A percentile compares a stretch with the other conserved stretches of the same genome.
These are phyloP conservation scores for Rhynchospora breviuscula DNA, from an alignment of 176 grass and related monocot species.

Conservation along the genomic window DNA sequence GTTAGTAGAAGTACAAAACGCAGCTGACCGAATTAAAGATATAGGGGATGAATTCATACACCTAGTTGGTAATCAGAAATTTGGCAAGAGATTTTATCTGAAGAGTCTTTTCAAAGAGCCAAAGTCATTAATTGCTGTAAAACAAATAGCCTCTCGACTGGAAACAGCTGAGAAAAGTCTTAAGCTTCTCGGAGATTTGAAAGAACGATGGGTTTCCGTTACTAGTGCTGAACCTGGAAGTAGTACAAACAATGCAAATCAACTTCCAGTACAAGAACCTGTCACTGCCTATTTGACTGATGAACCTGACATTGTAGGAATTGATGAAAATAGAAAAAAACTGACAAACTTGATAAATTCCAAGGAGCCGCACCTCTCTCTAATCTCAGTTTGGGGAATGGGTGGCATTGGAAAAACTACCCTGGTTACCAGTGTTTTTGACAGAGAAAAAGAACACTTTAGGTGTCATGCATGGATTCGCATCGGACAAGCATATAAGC, in stretches of 20 bases:
- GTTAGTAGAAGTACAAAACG: slow-evolving; percentile 16
- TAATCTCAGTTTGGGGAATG: slow-evolving; percentile 39
- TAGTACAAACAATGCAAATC: background rate
- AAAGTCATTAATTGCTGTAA: background rate
- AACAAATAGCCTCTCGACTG: slow-evolving; percentile 22
- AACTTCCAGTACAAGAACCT: background rate
- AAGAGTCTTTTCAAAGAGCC: background rate
- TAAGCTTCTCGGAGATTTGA: background rate
- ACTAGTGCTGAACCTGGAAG: background rate
- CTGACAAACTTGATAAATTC: slow-evolving; percentile 10
- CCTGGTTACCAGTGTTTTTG: slow-evolving; percentile 8
- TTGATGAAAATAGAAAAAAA: background rate
- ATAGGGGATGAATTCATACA: slow-evolving; percentile 36
- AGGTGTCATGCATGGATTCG: slow-evolving; percentile 14
- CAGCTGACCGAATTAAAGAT: slow-evolving; percentile 33
- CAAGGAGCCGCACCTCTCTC: background rate
- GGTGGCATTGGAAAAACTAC: slow-evolving; percentile 32
- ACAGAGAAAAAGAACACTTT: slow-evolving; percentile 5
- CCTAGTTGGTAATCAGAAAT: background rate
- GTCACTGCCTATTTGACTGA: slow-evolving; percentile 17
- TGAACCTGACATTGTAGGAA: slow-evolving; percentile 22
- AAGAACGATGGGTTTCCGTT: background rate
- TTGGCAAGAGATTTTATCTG: slow-evolving; percentile 6
- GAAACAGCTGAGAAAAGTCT: slow-evolving; percentile 2
- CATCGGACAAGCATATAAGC: background rate